These are phyloP conservation scores for Pouteria campechiana DNA, from an alignment of 179 eudicot species.

Conservation along the genomic window DNA sequence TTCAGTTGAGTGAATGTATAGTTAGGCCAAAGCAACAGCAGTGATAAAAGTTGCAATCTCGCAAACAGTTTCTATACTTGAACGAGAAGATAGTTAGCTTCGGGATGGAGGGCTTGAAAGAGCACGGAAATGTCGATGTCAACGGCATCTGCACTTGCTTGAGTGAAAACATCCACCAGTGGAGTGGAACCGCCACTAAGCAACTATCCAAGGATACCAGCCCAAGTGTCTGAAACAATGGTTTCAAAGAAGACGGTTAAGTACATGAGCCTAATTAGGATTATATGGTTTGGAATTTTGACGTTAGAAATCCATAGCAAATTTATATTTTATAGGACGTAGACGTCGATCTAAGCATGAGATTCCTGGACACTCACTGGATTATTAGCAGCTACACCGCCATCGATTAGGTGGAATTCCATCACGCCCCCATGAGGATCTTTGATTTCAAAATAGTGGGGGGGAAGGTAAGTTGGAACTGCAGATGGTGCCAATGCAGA, in stretches of 20 bases:
- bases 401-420: constrained; percentile 36
- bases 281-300: too few relatives aligned
- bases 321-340: too few relatives aligned
- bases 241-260: too few relatives aligned
- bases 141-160: constrained; percentile 5
- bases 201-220: too few relatives aligned
- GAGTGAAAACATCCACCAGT: constrained; percentile 5
- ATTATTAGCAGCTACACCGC: constrained; percentile 43
- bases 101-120: constrained; percentile 8
- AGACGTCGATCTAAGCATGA: too few relatives aligned
- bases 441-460: constrained; percentile 17
- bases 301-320: too few relatives aligned
- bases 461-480: constrained; percentile 28
- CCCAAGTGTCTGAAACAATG: constrained; percentile 21
- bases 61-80: constrained; percentile 7
- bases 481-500: constrained; percentile 41
- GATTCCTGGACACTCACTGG: constrained; percentile 22
- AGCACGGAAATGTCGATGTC: constrained; percentile 4
- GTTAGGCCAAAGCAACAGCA: neutral
- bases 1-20: constrained; percentile 1
- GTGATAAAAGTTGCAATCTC: constrained; percentile 1
- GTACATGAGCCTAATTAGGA: too few relatives aligned
- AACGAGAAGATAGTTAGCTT: neutral
- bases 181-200: constrained; percentile 8
- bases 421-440: constrained; percentile 14